Percentiles rank a stretch among this genome's conserved stretches.
Evolutionary conservation across 768 basidiomycete genomes (phyloP).

Genomic region (Trametes cinnabarina): DNA sequence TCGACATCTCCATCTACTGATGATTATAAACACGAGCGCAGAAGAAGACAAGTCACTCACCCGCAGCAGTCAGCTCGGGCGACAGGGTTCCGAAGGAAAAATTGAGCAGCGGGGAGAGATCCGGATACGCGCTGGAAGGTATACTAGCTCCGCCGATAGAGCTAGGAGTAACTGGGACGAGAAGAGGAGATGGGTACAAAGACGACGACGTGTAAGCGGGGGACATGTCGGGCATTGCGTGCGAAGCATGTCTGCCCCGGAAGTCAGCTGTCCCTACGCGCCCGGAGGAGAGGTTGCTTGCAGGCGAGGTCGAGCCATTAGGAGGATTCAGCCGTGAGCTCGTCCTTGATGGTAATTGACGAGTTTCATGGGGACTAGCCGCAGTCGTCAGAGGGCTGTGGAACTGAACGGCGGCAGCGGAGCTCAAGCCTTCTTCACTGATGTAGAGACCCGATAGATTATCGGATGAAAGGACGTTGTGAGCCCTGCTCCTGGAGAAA

Average conservation of each 20-base stretch:
- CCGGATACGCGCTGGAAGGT: conserved; percentile 5
- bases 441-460: neutral
- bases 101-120: conserved; percentile 1
- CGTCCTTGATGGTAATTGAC: neutral
- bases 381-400: neutral
- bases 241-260: neutral
- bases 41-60: neutral
- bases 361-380: neutral
- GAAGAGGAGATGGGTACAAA: neutral
- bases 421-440: neutral
- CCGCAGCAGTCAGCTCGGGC: neutral
- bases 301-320: neutral
- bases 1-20: neutral
- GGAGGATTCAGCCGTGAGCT: neutral
- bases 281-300: neutral
- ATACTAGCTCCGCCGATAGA: conserved; percentile 5
- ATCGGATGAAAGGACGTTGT: neutral
- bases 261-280: neutral
- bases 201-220: neutral
- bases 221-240: neutral
- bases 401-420: neutral
- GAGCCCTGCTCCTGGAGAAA: conserved; percentile 4
- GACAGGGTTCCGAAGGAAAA: conserved; percentile 2
- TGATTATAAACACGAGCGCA: neutral
- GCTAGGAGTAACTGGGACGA: neutral